Conservation (phyloP, 345 rosid genomes). For the Eucalyptus curtisii region DNA sequence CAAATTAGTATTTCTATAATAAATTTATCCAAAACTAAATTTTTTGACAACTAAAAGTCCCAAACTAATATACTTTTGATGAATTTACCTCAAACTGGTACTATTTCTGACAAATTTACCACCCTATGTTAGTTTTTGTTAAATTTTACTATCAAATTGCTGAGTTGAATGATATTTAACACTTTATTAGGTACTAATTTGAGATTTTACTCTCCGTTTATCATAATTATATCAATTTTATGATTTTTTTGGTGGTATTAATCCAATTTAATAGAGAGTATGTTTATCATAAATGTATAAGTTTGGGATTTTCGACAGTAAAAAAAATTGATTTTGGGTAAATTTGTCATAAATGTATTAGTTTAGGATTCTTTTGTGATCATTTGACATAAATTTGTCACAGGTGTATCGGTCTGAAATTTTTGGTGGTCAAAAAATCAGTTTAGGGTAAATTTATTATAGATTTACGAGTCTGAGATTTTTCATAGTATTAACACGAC, state of each 20-base stretch:
- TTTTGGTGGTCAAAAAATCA: fast-evolving
- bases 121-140: fast-evolving
- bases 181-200: too few relatives aligned
- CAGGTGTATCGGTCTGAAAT: fast-evolving
- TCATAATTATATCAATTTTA: fast-evolving
- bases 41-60: too few relatives aligned
- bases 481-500: too few relatives aligned
- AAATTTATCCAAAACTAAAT: fast-evolving
- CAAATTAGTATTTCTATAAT: fast-evolving
- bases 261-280: fast-evolving
- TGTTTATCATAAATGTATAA: too few relatives aligned
- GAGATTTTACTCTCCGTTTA: too few relatives aligned
- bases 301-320: fast-evolving
- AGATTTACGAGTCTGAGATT: fast-evolving
- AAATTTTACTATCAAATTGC: fast-evolving
- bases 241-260: too few relatives aligned
- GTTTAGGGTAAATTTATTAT: fast-evolving
- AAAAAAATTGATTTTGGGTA: fast-evolving
- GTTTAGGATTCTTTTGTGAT: too few relatives aligned
- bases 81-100: too few relatives aligned
- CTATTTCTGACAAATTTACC: too few relatives aligned
- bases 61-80: fast-evolving
- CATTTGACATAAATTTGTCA: too few relatives aligned
- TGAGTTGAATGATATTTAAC: too few relatives aligned
- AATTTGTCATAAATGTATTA: too few relatives aligned